Base-by-base conservation (phyloP, 2,329 filamentous ascomycete species). In the Ophiostoma quercus region DNA sequence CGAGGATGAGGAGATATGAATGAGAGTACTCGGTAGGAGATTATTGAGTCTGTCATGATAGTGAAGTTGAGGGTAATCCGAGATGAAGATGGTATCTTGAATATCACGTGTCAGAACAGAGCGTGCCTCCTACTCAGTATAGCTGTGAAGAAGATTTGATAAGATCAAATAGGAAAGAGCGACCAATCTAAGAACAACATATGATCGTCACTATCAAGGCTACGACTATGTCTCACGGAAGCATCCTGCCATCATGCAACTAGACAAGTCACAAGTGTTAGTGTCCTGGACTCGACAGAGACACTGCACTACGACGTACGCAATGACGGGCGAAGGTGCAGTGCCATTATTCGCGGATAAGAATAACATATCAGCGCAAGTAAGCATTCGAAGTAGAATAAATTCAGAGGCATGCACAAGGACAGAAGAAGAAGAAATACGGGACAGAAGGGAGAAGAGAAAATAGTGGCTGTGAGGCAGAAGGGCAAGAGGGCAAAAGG, bases 271-370 rank as follows among this genome's bases (percentile, higher is more conserved):
- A 25, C n/a, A 25, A 22, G 51, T 57, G 25, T 11, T 25, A 57
- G n/a, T 57, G 22, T 57, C 3, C 12, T 25, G n/a, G n/a, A 25
- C 25, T 11, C n/a, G 11, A 57, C 22, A 14, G 22, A 57, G 22
- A 57, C 51, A 57, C 51, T 57, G 51, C 51, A 57, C n/a, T 57
- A 57, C 51, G 51, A 57, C 51, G 51, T 57, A 57, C 51, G 51
- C 7, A 57, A 57, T 57, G 51, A 8, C 51, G 22, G 51, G 51
- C 51, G 22, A 12, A 12, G 22, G 19, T 7, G 3, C 22, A 29
- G 51, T 57, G 51, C 11, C 51, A 57, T 22, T 12, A 22, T 8
- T 25, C 7, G 16, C 4, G 51, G 51, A 25, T 12, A 25, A 57
- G 22, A 57, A 57, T 57, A 57, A 16, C 51, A 25, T 47, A n/a